phyloP scores from a whole-genome alignment of 2,329 filamentous ascomycete species.

The Penicillium sp. region DNA sequence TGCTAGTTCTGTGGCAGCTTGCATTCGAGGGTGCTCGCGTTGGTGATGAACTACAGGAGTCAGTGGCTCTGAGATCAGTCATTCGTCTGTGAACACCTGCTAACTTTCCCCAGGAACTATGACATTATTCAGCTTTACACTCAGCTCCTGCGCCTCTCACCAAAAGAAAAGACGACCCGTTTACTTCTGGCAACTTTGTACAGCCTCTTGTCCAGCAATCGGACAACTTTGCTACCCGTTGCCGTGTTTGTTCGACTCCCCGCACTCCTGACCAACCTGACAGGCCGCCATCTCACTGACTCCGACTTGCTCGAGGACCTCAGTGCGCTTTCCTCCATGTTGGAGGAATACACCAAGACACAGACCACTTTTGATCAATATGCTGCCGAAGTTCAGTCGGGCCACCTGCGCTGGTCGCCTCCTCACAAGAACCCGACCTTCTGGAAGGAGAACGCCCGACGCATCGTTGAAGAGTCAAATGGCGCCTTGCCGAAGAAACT shows the following conservation, averaged over 20 bases:
- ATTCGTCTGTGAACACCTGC: slow-evolving; percentile 12
- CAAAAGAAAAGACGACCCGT: slow-evolving; percentile 96
- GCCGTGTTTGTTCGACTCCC: slow-evolving; percentile 85
- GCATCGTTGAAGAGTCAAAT: slow-evolving; percentile 81
- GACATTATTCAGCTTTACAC: slow-evolving; percentile 90
- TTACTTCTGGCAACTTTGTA: slow-evolving; percentile 85
- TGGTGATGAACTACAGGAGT: slow-evolving; percentile 74
- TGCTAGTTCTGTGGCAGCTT: slow-evolving; percentile 93
- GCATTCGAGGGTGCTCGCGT: slow-evolving; percentile 78
- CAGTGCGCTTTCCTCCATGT: slow-evolving; percentile 59
- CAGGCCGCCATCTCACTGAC: slow-evolving; percentile 53
- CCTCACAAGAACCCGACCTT: slow-evolving; percentile 84
- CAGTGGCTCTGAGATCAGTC: slow-evolving; percentile 12
- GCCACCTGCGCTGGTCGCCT: slow-evolving; percentile 89
- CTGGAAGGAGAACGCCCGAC: slow-evolving; percentile 88
- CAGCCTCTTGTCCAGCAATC: slow-evolving; percentile 80
- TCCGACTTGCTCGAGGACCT: slow-evolving; percentile 54
- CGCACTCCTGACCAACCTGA: slow-evolving; percentile 59
- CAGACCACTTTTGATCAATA: slow-evolving; percentile 70
- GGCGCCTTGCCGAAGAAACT: slow-evolving; percentile 77
- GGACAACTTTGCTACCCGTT: slow-evolving; percentile 70
- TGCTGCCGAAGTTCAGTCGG: slow-evolving; percentile 79
- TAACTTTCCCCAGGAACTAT: slow-evolving; percentile 67
- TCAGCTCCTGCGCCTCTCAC: slow-evolving; percentile 86
- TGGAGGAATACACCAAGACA: slow-evolving; percentile 80